phyloP scores from a whole-genome alignment of 441 rosid species.

The Adansonia gregorii region DNA sequence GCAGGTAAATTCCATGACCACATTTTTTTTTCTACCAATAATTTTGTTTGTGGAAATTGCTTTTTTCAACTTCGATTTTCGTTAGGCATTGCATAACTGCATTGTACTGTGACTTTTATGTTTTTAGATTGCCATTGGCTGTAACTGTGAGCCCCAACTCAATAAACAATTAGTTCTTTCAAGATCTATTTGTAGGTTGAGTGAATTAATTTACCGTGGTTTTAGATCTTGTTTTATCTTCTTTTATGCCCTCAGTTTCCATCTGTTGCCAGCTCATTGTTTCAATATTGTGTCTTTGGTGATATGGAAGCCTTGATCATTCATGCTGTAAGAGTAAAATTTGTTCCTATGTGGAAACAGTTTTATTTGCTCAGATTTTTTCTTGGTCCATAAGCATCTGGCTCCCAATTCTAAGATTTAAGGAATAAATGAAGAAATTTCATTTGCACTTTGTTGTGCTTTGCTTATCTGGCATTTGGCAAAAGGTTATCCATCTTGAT shows the following conservation, averaged over 20 bases:
- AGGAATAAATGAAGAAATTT: background rate
- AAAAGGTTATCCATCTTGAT: background rate
- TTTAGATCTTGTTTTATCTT: background rate
- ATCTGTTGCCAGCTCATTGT: background rate
- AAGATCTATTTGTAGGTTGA: background rate
- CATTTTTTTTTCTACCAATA: background rate
- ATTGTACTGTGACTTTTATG: background rate
- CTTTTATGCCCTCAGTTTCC: background rate
- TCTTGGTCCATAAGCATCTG: background rate
- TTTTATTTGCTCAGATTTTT: background rate
- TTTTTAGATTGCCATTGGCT: background rate
- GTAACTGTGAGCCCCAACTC: background rate
- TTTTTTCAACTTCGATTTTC: background rate
- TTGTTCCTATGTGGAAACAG: background rate
- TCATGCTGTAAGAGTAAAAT: background rate
- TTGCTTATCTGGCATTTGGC: background rate
- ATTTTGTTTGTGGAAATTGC: conserved; percentile 17
- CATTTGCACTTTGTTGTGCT: background rate
- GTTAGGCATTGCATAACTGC: background rate
- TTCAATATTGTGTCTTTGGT: background rate
- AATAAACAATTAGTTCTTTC: background rate
- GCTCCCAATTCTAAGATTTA: background rate
- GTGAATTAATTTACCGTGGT: background rate
- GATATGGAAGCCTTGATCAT: background rate
- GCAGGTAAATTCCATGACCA: conserved; percentile 57